Evolutionary conservation across 2,329 filamentous ascomycete species (phyloP).

Genomic region (Penicillium sp.): DNA sequence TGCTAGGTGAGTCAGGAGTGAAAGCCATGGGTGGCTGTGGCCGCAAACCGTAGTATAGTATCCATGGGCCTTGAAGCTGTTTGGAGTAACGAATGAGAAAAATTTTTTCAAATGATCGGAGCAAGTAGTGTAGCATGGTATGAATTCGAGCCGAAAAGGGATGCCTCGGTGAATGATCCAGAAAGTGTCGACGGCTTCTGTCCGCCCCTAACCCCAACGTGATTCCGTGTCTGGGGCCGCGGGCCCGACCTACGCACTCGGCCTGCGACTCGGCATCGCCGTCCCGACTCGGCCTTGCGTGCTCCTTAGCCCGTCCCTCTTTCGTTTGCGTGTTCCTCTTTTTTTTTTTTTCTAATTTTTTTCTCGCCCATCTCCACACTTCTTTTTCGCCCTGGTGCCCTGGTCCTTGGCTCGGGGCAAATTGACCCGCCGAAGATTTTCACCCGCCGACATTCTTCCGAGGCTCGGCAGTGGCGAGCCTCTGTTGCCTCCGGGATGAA

Average conservation of each 20-base stretch:
- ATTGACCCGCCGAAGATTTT: background rate
- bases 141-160: slow-evolving; percentile 7
- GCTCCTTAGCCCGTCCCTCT: slow-evolving; percentile 4
- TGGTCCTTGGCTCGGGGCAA: background rate
- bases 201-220: background rate
- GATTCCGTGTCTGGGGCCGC: slow-evolving; percentile 7
- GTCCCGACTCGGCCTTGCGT: slow-evolving; percentile 18
- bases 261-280: slow-evolving; percentile 19
- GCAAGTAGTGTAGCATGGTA: slow-evolving; percentile 14
- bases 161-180: slow-evolving; percentile 13
- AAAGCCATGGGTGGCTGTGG: background rate
- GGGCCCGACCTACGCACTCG: slow-evolving; percentile 18
- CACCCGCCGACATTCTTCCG: slow-evolving; percentile 18
- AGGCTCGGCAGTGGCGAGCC: slow-evolving; percentile 6
- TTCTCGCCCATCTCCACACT: background rate
- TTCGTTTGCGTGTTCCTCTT: background rate
- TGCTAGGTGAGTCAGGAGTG: background rate
- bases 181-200: background rate
- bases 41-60: background rate
- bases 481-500: background rate
- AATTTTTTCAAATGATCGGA: slow-evolving; percentile 15
- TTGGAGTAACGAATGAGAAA: background rate
- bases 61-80: background rate
- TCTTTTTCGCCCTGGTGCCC: background rate
- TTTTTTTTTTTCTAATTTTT: background rate